These are phyloP conservation scores for Geranium rotundifolium DNA, from an alignment of 345 rosid species.

Conservation along the genomic window DNA sequence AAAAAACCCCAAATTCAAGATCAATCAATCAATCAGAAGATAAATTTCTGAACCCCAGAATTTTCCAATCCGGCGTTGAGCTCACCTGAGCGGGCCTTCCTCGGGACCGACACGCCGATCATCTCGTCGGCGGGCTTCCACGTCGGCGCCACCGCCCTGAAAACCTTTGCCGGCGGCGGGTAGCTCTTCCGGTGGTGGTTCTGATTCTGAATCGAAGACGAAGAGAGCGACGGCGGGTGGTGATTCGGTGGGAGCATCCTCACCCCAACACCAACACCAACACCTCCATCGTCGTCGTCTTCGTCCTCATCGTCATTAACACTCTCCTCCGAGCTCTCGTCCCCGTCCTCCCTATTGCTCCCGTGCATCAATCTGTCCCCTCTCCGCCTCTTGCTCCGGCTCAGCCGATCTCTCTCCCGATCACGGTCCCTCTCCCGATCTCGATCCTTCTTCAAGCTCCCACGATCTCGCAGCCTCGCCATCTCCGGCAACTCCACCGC, in stretches of 20 bases:
- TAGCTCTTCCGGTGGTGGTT: too few species aligned
- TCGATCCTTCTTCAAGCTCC: slow-evolving; percentile 51
- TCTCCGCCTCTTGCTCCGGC: too few species aligned
- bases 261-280: slow-evolving; percentile 35
- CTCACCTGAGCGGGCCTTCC: too few species aligned
- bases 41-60: too few species aligned
- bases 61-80: too few species aligned
- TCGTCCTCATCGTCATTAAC: slow-evolving; percentile 89
- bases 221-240: slow-evolving; percentile 27
- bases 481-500: slow-evolving; percentile 64
- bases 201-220: slow-evolving; percentile 47
- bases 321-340: slow-evolving; percentile 85
- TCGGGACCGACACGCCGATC: too few species aligned
- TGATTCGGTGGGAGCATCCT: slow-evolving; percentile 69
- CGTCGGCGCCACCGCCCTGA: too few species aligned
- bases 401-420: too few species aligned
- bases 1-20: too few species aligned
- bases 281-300: slow-evolving; percentile 54
- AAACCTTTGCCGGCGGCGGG: too few species aligned
- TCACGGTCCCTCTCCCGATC: slow-evolving; percentile 80
- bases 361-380: slow-evolving; percentile 65
- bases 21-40: too few species aligned
- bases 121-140: too few species aligned
- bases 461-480: slow-evolving; percentile 77
- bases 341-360: slow-evolving; percentile 63